These are phyloP conservation scores for Pterocarpus macrocarpus DNA, from an alignment of 306 rosid genomes.

Conservation along the genomic window DNA sequence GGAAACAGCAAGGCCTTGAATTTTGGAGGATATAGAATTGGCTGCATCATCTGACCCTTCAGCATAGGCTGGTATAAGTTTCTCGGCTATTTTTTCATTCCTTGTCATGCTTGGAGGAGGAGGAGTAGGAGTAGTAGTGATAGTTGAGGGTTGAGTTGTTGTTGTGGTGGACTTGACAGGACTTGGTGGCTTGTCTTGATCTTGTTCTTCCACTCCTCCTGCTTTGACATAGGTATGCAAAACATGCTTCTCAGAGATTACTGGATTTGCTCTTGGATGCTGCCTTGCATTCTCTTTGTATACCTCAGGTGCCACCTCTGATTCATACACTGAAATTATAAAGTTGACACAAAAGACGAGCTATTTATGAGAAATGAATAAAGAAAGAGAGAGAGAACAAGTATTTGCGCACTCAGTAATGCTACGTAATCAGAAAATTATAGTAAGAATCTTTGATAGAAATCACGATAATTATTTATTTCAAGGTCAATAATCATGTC, in stretches of 20 bases:
- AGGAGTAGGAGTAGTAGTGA: neutral
- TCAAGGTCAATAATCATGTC: no score
- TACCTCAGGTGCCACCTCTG: conserved; percentile 79
- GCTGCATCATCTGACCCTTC: conserved; percentile 53
- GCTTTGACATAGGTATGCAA: conserved; percentile 43
- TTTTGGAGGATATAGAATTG: conserved; percentile 58
- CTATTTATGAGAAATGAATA: neutral
- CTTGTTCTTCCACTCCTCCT: conserved; percentile 25
- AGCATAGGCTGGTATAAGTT: conserved; percentile 51
- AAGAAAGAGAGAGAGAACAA: neutral
- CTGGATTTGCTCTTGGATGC: conserved; percentile 76
- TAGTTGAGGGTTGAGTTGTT: conserved; percentile 22
- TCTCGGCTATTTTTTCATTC: conserved; percentile 49
- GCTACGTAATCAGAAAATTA: no score
- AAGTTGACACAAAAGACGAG: neutral
- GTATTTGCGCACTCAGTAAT: neutral
- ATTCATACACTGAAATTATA: conserved; percentile 78
- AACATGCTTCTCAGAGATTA: conserved; percentile 69
- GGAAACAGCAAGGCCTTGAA: conserved; percentile 50
- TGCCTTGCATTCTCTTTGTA: conserved; percentile 76
- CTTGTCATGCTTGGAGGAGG: conserved; percentile 27
- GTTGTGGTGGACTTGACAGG: conserved; percentile 39
- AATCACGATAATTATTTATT: no score
- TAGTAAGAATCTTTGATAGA: no score
- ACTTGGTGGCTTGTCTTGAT: conserved; percentile 24